Conservation (phyloP, 2,329 filamentous ascomycete genomes). For the Botryotinia globosa region DNA sequence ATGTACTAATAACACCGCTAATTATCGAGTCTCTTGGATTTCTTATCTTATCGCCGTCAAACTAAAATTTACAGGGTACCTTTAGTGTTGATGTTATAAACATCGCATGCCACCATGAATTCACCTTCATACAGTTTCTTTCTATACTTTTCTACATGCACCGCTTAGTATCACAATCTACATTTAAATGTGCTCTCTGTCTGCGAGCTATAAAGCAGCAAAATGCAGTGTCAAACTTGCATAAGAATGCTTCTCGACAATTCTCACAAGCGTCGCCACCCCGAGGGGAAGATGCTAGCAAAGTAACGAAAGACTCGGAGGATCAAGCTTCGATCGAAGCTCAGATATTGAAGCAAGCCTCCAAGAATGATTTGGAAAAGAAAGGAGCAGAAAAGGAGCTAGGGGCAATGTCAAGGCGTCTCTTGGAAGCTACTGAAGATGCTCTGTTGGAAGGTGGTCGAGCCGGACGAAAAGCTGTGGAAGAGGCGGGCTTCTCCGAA, state of each 20-base stretch:
- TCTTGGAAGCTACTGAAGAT: conserved; percentile 63
- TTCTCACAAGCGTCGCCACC: conserved; percentile 34
- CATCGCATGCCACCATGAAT: background rate
- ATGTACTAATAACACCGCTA: background rate
- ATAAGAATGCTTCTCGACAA: conserved; percentile 15
- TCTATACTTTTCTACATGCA: conserved; percentile 34
- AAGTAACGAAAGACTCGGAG: conserved; percentile 21
- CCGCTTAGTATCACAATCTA: conserved; percentile 25
- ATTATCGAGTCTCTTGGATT: background rate
- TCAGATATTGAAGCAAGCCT: conserved; percentile 18
- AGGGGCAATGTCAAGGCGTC: conserved; percentile 51
- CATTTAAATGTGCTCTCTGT: conserved; percentile 33
- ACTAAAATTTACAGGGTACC: conserved; percentile 6
- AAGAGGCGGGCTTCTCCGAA: conserved; percentile 62
- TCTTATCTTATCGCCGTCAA: conserved; percentile 13
- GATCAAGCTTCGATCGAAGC: conserved; percentile 24
- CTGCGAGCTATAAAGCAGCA: conserved; percentile 30
- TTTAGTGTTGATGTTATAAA: background rate
- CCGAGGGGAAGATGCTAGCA: conserved; percentile 22
- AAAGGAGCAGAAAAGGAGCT: conserved; percentile 22
- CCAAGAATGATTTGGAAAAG: conserved; percentile 8
- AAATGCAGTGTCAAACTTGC: conserved; percentile 27
- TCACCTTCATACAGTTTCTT: background rate
- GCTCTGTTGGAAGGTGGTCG: conserved; percentile 57
- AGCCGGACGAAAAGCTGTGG: conserved; percentile 56